Conservation (phyloP, 192 early-diverging fungal species). For the Coemansia sp. region DNA sequence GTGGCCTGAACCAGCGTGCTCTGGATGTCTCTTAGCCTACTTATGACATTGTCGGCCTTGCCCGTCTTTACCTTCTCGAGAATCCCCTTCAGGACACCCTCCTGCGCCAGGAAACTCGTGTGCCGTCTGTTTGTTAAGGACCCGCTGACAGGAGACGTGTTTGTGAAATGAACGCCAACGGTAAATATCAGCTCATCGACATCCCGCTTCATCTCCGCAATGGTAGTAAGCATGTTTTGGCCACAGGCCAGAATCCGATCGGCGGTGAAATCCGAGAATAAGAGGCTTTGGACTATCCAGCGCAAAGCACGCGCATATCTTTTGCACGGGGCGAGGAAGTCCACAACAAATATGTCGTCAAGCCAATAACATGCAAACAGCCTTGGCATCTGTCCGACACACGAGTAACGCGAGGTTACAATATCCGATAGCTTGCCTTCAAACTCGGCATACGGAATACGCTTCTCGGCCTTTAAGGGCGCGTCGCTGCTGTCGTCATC, state of each 20-base stretch:
- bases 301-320: slow-evolving; percentile 42
- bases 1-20: slow-evolving; percentile 7
- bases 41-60: slow-evolving; percentile 8
- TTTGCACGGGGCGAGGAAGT: slow-evolving; percentile 25
- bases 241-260: slow-evolving; percentile 69
- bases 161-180: slow-evolving; percentile 49
- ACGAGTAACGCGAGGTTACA: slow-evolving; percentile 53
- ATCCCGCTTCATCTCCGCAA: slow-evolving; percentile 68
- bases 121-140: slow-evolving; percentile 59
- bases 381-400: slow-evolving; percentile 23
- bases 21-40: slow-evolving; percentile 16
- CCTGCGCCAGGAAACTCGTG: slow-evolving; percentile 70
- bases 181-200: slow-evolving; percentile 59
- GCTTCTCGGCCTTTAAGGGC: slow-evolving; percentile 8
- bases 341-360: slow-evolving; percentile 63
- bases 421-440: slow-evolving; percentile 55
- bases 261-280: slow-evolving; percentile 67
- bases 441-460: slow-evolving; percentile 27
- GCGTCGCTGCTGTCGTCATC: slow-evolving; percentile 9
- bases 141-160: slow-evolving; percentile 25
- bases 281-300: slow-evolving; percentile 58
- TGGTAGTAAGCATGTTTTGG: slow-evolving; percentile 68
- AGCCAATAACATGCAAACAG: slow-evolving; percentile 54
- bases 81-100: slow-evolving; percentile 62
- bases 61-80: slow-evolving; percentile 24